Evolutionary conservation across 345 rosid genomes (phyloP).

Genomic region (Eucalyptus urophylla): DNA sequence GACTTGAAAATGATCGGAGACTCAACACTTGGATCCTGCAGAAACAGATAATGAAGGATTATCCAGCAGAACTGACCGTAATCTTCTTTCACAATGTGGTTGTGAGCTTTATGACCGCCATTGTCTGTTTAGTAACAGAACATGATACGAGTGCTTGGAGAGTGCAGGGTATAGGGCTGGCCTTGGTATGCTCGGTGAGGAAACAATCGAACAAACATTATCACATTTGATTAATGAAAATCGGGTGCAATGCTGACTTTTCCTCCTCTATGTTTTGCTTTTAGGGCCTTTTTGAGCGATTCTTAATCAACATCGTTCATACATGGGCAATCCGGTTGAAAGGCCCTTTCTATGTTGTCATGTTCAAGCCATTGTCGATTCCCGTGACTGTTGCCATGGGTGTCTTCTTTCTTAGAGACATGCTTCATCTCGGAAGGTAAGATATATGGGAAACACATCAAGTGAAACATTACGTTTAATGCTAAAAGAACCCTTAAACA

Average conservation of each 20-base stretch:
- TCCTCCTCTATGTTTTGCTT: neutral
- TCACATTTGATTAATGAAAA: neutral
- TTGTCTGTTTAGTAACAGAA: neutral
- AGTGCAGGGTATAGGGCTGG: neutral
- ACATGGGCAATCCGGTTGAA: neutral
- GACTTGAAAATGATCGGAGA: neutral
- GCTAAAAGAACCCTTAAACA: neutral
- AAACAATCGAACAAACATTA: neutral
- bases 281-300: neutral
- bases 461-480: neutral
- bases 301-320: too few relatives aligned
- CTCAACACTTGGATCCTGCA: neutral
- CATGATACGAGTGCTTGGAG: neutral
- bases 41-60: neutral
- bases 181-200: neutral
- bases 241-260: neutral
- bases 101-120: slow-evolving; percentile 2
- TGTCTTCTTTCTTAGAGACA: neutral
- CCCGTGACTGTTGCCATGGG: neutral
- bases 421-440: neutral
- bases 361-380: neutral
- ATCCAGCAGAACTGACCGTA: neutral
- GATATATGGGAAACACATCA: neutral
- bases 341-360: neutral
- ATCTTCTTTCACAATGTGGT: slow-evolving; percentile 14